These are phyloP conservation scores for Trypanosoma melophagium DNA, from an alignment of 208 protist species.

Conservation along the genomic window DNA sequence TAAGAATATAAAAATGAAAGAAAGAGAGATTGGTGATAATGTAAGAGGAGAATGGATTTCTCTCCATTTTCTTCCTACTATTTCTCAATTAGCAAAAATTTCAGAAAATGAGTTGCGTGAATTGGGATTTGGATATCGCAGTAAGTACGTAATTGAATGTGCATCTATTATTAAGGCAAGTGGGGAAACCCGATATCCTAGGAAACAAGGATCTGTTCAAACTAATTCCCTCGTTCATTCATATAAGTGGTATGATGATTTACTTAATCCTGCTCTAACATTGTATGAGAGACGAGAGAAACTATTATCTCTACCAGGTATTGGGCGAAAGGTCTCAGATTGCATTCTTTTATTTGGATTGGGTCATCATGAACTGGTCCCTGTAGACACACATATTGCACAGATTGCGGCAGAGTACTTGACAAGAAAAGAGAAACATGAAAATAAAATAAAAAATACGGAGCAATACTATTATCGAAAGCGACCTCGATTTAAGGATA, in stretches of 20 bases:
- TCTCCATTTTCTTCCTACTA: slow-evolving; percentile 51
- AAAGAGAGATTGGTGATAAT: background rate
- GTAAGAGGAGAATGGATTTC: slow-evolving; percentile 28
- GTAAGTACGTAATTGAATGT: slow-evolving; percentile 58
- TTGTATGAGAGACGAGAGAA: slow-evolving; percentile 36
- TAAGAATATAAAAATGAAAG: background rate
- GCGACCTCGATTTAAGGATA: background rate
- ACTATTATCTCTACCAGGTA: slow-evolving; percentile 57
- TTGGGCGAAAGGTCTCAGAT: slow-evolving; percentile 85
- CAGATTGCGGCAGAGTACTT: slow-evolving; percentile 71
- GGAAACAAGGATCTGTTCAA: background rate
- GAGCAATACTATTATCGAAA: background rate
- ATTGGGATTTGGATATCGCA: slow-evolving; percentile 75
- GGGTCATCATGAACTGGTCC: slow-evolving; percentile 56
- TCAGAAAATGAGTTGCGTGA: slow-evolving; percentile 42
- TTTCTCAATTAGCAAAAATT: slow-evolving; percentile 36
- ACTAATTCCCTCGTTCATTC: background rate
- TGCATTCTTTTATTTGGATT: slow-evolving; percentile 81
- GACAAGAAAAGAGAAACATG: background rate
- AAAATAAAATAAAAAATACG: background rate
- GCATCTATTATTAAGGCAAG: slow-evolving; percentile 27
- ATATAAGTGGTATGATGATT: slow-evolving; percentile 50
- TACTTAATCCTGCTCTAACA: slow-evolving; percentile 22
- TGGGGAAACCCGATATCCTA: slow-evolving; percentile 1
- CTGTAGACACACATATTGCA: slow-evolving; percentile 90